Percentiles rank a stretch among this genome's conserved stretches.
Conservation (phyloP, 305 asterid species). For the Rubia tinctorum region DNA sequence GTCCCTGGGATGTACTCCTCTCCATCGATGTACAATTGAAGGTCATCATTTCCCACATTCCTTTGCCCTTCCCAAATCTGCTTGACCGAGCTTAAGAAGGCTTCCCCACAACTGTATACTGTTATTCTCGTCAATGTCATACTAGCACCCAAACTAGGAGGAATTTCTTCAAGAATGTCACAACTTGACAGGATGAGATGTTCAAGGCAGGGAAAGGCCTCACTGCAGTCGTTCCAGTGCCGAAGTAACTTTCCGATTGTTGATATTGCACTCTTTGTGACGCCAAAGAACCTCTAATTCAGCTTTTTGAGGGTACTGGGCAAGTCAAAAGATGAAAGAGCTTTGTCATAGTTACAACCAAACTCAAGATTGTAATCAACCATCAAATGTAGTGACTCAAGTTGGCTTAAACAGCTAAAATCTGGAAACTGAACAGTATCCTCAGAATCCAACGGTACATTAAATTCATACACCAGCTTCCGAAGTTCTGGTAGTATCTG, state of each 20-base stretch:
- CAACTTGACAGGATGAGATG: background rate
- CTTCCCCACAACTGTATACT: too few species aligned
- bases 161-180: too few species aligned
- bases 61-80: background rate
- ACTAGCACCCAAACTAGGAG: too few species aligned
- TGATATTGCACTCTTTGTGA: conserved; percentile 7
- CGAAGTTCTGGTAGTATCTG: background rate
- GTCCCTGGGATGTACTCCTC: too few species aligned
- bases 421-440: background rate
- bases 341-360: background rate
- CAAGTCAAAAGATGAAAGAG: background rate
- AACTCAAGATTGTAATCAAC: background rate
- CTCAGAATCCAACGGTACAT: too few species aligned
- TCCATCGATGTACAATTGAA: too few species aligned
- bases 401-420: background rate
- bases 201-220: conserved; percentile 14
- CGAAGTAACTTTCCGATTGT: conserved; percentile 1
- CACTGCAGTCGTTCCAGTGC: conserved; percentile 4
- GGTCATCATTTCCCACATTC: background rate
- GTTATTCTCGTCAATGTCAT: too few species aligned
- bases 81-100: too few species aligned
- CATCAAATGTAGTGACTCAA: conserved; percentile 15
- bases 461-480: background rate
- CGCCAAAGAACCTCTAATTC: background rate
- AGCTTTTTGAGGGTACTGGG: conserved; percentile 12